Evolutionary conservation across 2,329 filamentous ascomycete species (phyloP), one percentile per base, ranked within the genome.

Genomic region (Lasiodiplodia hormozganensis): DNA sequence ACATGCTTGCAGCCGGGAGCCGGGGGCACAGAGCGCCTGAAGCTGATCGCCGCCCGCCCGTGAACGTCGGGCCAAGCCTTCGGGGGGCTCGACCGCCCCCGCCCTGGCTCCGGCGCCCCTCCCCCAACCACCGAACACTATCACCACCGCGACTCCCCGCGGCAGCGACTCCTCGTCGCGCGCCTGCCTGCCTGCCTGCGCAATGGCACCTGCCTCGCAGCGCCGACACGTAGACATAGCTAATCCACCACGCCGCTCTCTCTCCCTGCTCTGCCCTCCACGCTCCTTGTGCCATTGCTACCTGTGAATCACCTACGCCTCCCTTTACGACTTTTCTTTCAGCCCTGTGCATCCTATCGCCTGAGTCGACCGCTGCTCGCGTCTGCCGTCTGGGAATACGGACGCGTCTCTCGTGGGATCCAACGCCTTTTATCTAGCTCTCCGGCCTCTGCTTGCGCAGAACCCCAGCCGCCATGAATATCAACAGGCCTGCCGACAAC

Each of bases 391-490:
- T 64, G 47, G 28, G 40, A 65, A 31, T 36, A 38, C 49, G 11
- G 49, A 54, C 47, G 34, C n/a, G 31, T 43, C n/a, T 51, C 51
- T 31, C 23, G 58, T 62, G 21, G 23, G 49, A 14, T 49, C 8
- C n/a, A 10, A 40, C 60, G 14, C 38, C 43, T 60, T 47, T 34
- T 68, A 51, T 62, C 25, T 57, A 60, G 65, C 53, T 49, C 34
- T 47, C 34, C 52, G 7, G 10, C 4, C 12, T 12, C 57, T 62
- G n/a, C 8, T 11, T 28, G 38, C 25, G 36, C 52, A 60, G 65
- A 64, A 56, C 49, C 62, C 57, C 69, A 31, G 47, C 69, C 73
- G 76, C 38, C 62, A 83, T 82, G 79, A 82, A 82, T 73, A 73
- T 79, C 75, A 74, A 78, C 70, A 70, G 70, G 51, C 78, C 76